Conservation (phyloP, 352 stramenopile species). For the Globisporangium heterothallicum region DNA sequence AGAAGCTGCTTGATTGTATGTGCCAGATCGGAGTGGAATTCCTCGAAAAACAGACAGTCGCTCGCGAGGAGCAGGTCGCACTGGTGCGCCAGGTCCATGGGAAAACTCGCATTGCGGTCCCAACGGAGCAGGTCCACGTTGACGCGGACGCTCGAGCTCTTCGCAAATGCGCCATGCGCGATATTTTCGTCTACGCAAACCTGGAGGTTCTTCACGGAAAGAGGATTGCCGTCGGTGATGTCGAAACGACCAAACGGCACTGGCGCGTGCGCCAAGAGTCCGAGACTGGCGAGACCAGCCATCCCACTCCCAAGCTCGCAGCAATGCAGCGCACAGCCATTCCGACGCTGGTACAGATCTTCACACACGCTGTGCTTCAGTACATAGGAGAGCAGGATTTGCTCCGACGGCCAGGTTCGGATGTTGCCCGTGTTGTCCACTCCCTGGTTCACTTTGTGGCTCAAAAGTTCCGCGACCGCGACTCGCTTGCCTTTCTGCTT, state of each 20-base stretch:
- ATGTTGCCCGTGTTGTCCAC: constrained; percentile 89
- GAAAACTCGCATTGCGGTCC: constrained; percentile 38
- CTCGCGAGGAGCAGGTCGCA: constrained; percentile 81
- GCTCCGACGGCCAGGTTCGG: constrained; percentile 78
- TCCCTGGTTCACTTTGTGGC: constrained; percentile 67
- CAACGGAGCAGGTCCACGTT: constrained; percentile 54
- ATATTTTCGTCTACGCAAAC: constrained; percentile 57
- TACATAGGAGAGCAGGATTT: constrained; percentile 63
- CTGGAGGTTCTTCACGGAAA: constrained; percentile 60
- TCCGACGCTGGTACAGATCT: constrained; percentile 14
- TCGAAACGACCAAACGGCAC: constrained; percentile 39
- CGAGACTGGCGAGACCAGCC: constrained; percentile 63
- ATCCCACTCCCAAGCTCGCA: constrained; percentile 78
- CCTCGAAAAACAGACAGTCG: constrained; percentile 86
- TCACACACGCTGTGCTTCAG: constrained; percentile 34
- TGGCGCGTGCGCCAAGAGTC: constrained; percentile 42
- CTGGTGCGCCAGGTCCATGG: constrained; percentile 27
- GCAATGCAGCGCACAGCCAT: constrained; percentile 24
- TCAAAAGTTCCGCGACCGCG: constrained; percentile 59
- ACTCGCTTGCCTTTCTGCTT: constrained; percentile 57
- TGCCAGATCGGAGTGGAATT: constrained; percentile 75
- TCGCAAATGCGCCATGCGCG: constrained; percentile 15
- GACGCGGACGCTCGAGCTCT: constrained; percentile 2
- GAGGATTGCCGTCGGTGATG: constrained; percentile 73
- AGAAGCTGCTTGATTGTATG: constrained; percentile 62